Percentiles rank a stretch among this genome's conserved stretches.
Conservation (phyloP, 2,329 filamentous ascomycete genomes). For the Fusarium ambrosium region DNA sequence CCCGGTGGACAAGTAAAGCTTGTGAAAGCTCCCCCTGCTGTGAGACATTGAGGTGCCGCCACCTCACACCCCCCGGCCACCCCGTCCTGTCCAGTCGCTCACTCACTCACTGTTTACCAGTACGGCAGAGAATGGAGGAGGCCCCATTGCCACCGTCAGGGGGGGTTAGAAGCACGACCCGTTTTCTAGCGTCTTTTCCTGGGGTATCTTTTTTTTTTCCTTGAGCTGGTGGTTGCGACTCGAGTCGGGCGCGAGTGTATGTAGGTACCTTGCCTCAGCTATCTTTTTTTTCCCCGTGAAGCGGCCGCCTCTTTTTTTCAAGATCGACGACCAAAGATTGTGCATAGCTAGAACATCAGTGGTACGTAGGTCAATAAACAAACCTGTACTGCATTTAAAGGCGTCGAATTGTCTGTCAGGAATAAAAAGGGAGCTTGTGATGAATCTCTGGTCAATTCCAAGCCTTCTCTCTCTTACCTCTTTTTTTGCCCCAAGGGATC, state of each 20-base stretch:
- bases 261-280: neutral
- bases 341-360: neutral
- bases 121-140: neutral
- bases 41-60: slow-evolving; percentile 15
- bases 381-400: neutral
- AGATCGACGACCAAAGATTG: neutral
- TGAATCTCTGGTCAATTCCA: neutral
- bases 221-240: slow-evolving; percentile 8
- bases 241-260: neutral
- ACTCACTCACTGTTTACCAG: slow-evolving; percentile 9
- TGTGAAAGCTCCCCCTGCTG: slow-evolving; percentile 24
- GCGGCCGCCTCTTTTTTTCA: slow-evolving; percentile 12
- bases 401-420: neutral
- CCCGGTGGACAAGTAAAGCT: slow-evolving; percentile 22
- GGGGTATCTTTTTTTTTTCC: slow-evolving; percentile 31
- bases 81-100: slow-evolving; percentile 32
- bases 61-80: slow-evolving; percentile 21
- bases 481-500: neutral
- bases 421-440: neutral
- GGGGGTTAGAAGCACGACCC: slow-evolving; percentile 31
- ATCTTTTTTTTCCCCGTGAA: slow-evolving; percentile 15
- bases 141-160: slow-evolving; percentile 36
- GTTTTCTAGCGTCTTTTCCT: slow-evolving; percentile 43
- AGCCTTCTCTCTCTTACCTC: neutral
- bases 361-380: neutral